A percentile compares a stretch with the other conserved stretches of the same genome.
phyloP scores from a whole-genome alignment of 352 stramenopile genomes.

The Globisporangium okanoganense region DNA sequence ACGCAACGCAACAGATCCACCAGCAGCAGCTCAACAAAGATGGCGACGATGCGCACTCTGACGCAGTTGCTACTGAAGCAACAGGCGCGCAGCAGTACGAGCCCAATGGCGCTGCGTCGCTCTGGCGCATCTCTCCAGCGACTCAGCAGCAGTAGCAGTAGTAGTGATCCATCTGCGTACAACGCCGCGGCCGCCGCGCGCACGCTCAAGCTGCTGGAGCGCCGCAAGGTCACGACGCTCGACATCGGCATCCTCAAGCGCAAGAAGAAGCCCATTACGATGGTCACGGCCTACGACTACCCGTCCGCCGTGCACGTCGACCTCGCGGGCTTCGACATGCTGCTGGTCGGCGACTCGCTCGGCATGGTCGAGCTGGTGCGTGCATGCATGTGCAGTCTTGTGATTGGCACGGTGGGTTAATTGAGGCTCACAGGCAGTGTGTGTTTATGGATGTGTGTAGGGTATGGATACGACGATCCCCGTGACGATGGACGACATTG shows the following conservation, averaged over 20 bases:
- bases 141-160: conserved; percentile 13
- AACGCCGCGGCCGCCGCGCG: conserved; percentile 49
- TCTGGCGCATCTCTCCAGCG: not conserved
- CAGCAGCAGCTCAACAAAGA: not conserved
- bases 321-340: conserved; percentile 95
- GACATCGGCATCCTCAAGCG: conserved; percentile 88
- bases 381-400: not conserved
- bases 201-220: conserved; percentile 82
- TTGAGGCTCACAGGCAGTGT: not conserved
- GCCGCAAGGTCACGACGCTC: conserved; percentile 80
- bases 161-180: conserved; percentile 23
- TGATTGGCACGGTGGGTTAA: conserved; percentile 2
- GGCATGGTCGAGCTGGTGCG: conserved; percentile 98
- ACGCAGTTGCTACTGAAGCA: not conserved
- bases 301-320: conserved; percentile 96
- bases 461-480: conserved; percentile 88
- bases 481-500: conserved; percentile 97
- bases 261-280: conserved; percentile 97
- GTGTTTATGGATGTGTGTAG: conserved; percentile 27
- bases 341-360: conserved; percentile 97
- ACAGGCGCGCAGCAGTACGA: not conserved
- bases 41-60: not conserved
- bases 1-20: not conserved
- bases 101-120: not conserved
- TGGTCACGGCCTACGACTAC: conserved; percentile 99